Evolutionary conservation across 306 rosid genomes (phyloP).

Genomic region (Begonia fuchsioides): DNA sequence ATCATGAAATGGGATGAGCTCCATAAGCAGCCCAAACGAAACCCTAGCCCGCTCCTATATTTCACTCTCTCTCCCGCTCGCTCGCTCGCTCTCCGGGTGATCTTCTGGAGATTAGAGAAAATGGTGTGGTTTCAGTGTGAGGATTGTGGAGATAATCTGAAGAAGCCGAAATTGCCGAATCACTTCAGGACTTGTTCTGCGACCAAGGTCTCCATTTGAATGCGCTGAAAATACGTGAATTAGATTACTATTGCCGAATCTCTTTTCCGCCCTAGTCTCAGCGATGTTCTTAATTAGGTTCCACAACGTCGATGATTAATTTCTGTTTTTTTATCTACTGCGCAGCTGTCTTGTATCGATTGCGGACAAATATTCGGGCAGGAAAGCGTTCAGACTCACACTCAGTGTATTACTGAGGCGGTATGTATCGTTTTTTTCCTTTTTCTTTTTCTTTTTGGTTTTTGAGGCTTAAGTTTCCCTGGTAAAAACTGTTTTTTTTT

Average conservation of each 20-base stretch:
- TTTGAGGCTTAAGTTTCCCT: not conserved
- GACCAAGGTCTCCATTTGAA: constrained; percentile 27
- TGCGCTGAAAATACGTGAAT: not conserved
- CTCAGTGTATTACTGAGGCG: constrained; percentile 81
- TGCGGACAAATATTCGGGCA: constrained; percentile 69
- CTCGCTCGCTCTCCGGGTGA: not conserved
- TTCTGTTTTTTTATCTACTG: not conserved
- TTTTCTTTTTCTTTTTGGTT: not conserved
- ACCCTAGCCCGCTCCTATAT: not conserved
- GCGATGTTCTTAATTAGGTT: not conserved
- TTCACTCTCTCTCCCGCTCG: not conserved
- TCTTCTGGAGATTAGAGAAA: constrained; percentile 1
- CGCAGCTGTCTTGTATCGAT: constrained; percentile 85
- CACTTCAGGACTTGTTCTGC: constrained; percentile 82
- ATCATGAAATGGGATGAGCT: too few relatives aligned
- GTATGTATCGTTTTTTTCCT: constrained; percentile 12
- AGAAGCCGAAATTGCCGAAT: constrained; percentile 57
- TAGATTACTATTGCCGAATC: not conserved
- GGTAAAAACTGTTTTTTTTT: constrained; percentile 4
- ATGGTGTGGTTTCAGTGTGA: constrained; percentile 99
- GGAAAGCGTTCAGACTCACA: constrained; percentile 62
- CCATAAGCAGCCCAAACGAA: not conserved
- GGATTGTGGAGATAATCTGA: constrained; percentile 81
- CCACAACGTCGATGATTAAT: not conserved
- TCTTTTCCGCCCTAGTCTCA: not conserved